phyloP scores from a whole-genome alignment of 192 early-diverging fungal species.

The Gamsiella multidivaricata region DNA sequence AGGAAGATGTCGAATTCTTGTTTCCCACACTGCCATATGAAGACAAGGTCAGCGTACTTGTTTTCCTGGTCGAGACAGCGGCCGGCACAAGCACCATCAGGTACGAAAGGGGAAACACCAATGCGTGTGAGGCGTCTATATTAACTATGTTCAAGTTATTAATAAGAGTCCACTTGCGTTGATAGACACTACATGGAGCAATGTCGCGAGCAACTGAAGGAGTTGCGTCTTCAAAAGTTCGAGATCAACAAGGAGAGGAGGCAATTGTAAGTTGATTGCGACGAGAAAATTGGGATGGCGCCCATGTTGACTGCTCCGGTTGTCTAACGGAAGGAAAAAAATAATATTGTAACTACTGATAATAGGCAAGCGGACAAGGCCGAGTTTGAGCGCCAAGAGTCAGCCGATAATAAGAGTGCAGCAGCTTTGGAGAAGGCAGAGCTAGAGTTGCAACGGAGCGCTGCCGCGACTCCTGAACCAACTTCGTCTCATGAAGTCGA shows the following conservation, averaged over 20 bases:
- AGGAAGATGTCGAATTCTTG: constrained; percentile 54
- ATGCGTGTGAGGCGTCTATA: background rate
- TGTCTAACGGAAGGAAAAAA: background rate
- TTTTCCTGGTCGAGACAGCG: constrained; percentile 68
- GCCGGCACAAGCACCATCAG: constrained; percentile 68
- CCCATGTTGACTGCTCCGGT: background rate
- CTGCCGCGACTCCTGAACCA: constrained; percentile 36
- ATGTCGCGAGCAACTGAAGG: constrained; percentile 74
- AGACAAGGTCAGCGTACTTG: constrained; percentile 72
- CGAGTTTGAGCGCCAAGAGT: constrained; percentile 56
- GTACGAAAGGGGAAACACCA: constrained; percentile 24
- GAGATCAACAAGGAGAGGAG: constrained; percentile 76
- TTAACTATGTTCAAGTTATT: background rate
- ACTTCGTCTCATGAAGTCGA: constrained; percentile 7
- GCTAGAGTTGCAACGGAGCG: constrained; percentile 4
- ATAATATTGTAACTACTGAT: background rate
- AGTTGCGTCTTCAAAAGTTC: constrained; percentile 79
- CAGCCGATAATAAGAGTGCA: constrained; percentile 9
- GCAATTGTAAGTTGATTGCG: constrained; percentile 69
- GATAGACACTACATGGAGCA: constrained; percentile 77
- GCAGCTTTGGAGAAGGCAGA: constrained; percentile 24
- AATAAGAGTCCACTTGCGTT: no score
- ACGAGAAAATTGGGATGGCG: no score
- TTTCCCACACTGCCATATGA: constrained; percentile 56
- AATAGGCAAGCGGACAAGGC: constrained; percentile 54